Evolutionary conservation across 169 alveolate species (phyloP), one percentile per base, ranked within the genome.

Genomic region (Theileria parva): DNA sequence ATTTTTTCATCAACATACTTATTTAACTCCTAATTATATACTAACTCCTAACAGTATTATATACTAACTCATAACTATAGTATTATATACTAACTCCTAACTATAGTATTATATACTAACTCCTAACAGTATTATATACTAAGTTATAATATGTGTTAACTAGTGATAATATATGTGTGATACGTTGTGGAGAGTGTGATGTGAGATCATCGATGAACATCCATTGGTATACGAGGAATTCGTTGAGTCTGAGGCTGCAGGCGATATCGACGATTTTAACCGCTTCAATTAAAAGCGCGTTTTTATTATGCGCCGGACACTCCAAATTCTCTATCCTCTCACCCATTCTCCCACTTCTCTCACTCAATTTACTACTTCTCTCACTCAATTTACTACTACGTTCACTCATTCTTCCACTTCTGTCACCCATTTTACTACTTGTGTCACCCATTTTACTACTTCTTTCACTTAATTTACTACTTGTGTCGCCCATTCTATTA

Each of bases 141-240:
- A n/a, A n/a, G n/a, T n/a, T n/a, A n/a, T n/a, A n/a, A n/a, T n/a
- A n/a, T n/a, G n/a, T n/a, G n/a, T n/a, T n/a, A n/a, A n/a, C n/a
- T n/a, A n/a, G n/a, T n/a, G n/a, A n/a, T n/a, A n/a, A n/a, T n/a
- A n/a, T n/a, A n/a, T n/a, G n/a, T n/a, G n/a, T n/a, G 8, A 67
- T 28, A 67, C 48, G 74, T 28, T 48, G 59, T 0, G 15, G 27
- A 64, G 44, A 34, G 44, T 21, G 57, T 71, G 55, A 77, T 4
- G 85, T 66, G 61, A 77, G 34, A 48, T 81, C 88, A 32, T 81
- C 70, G 48, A 84, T 66, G 68, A 84, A 84, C 86, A 84, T 84
- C 90, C 90, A 84, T 77, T 84, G 90, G 64, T 70, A 84, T 0
- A 84, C 77, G 8, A 84, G 83, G 65, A 84, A 84, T 27, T 84